Percentiles rank a stretch among this genome's conserved stretches.
Evolutionary conservation across 495 filamentous ascomycete species (phyloP).

Genomic region (Aspergillus taichungensis): DNA sequence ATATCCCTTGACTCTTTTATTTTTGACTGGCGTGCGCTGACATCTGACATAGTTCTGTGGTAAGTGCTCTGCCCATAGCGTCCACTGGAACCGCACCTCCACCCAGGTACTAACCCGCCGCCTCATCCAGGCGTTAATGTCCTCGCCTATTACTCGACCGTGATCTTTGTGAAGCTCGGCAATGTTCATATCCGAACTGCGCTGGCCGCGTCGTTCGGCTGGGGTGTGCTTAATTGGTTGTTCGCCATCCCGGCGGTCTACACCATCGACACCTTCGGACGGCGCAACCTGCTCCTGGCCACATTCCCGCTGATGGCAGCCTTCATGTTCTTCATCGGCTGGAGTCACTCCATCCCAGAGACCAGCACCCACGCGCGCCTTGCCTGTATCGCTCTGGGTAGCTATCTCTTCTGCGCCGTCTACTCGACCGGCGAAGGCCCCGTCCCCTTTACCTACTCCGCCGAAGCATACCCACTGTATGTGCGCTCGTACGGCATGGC

Average conservation of each 20-base stretch:
- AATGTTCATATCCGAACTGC: constrained; percentile 42
- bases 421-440: constrained; percentile 77
- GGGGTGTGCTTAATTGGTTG: constrained; percentile 67
- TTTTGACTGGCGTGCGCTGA: neutral
- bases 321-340: constrained; percentile 60
- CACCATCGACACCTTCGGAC: constrained; percentile 76
- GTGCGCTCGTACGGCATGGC: constrained; percentile 71
- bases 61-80: neutral
- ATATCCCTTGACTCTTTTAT: neutral
- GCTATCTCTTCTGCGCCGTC: constrained; percentile 64
- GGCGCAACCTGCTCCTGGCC: constrained; percentile 63
- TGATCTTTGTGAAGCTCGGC: constrained; percentile 57
- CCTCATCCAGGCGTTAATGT: constrained; percentile 55
- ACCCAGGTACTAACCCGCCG: neutral
- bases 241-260: constrained; percentile 73
- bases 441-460: constrained; percentile 73
- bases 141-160: constrained; percentile 71
- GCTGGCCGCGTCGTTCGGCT: constrained; percentile 64
- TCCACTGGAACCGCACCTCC: too few relatives aligned
- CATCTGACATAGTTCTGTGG: constrained; percentile 12
- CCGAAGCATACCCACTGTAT: constrained; percentile 68
- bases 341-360: constrained; percentile 55
- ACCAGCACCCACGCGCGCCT: constrained; percentile 39
- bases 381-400: constrained; percentile 56
- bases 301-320: constrained; percentile 78